Conservation (phyloP, 768 basidiomycete genomes). For the Boletus sp. region DNA sequence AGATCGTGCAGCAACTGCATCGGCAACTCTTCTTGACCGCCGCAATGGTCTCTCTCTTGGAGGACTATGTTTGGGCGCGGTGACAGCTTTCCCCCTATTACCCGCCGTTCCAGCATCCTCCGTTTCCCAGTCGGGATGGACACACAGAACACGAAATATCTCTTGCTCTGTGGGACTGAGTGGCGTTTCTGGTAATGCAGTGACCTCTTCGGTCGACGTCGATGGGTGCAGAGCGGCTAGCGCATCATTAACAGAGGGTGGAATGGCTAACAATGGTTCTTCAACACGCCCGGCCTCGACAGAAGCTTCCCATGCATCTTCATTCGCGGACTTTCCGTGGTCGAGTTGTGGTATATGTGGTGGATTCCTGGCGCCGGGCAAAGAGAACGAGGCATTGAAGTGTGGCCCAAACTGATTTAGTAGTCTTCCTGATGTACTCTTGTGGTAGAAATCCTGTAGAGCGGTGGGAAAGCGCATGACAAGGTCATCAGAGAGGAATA, state of each 20-base stretch:
- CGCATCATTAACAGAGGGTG: constrained; percentile 30
- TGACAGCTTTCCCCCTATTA: constrained; percentile 11
- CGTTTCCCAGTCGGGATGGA: constrained; percentile 50
- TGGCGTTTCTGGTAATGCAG: constrained; percentile 37
- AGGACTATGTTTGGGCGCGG: not conserved
- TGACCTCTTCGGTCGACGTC: constrained; percentile 11
- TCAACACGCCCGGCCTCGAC: constrained; percentile 21
- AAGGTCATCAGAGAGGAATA: constrained; percentile 63
- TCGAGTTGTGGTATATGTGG: constrained; percentile 4
- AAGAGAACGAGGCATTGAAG: constrained; percentile 46
- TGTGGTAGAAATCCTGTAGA: constrained; percentile 55
- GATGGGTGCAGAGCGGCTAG: constrained; percentile 28
- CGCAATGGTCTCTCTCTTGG: constrained; percentile 17
- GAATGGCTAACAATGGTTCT: constrained; percentile 23
- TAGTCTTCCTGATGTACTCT: constrained; percentile 44
- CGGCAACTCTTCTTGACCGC: constrained; percentile 69
- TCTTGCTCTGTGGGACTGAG: constrained; percentile 70
- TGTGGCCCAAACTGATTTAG: constrained; percentile 64
- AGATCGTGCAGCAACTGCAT: constrained; percentile 50
- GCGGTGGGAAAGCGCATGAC: constrained; percentile 63
- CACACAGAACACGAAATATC: constrained; percentile 65
- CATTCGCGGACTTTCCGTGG: constrained; percentile 3
- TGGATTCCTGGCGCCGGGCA: not conserved
- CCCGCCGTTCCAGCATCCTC: constrained; percentile 32
- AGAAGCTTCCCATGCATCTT: constrained; percentile 21